Evolutionary conservation across 2,329 filamentous ascomycete species (phyloP), one percentile per base, ranked within the genome.

Genomic region (Fusarium ramigenum): DNA sequence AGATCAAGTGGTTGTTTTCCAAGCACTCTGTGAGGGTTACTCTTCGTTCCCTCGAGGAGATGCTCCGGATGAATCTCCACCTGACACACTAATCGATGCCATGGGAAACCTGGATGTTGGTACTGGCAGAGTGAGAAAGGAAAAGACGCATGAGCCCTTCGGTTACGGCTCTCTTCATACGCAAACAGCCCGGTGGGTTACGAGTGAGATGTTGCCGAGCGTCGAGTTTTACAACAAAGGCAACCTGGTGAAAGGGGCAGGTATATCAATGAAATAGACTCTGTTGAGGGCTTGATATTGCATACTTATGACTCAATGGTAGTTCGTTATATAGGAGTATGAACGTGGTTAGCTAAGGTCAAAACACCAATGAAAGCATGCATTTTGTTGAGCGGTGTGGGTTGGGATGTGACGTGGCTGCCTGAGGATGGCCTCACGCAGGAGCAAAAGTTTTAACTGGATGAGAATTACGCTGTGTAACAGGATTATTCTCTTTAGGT

Each of bases 1-100:
- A 79, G 90, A 91, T 78, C 90, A 92, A 78, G 75, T 92, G 30
- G 81, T 91, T 7, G 82, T 89, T 23, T 90, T 91, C 74, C 89
- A 92, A 78, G 87, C 87, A 8, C 80, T 92, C 15, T 86, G 88
- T 4, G 82, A 85, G 18, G 89, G 87, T 0, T 81, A 78, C 57
- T 88, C 88, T 16, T 85, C 82, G 7, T 86, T 89, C 64, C 83
- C 82, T 16, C 75, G 82, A 58, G 73, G 77, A 39, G 75, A 71
- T 3, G 30, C 57, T 14, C 64, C 75, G 11, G 73, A 63, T 12
- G 73, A 75, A 7, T 36, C 62, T 28, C 62, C 68, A n/a, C 54
- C 63, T 40, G 67, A 75, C 19, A 42, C 66, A 16, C 56, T 81
- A 30, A 76, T 74, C 30, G 78, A 81, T 63, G 77, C 70, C 5